Conservation (phyloP, 257 asterid species). For the Nemophila menziesii region DNA sequence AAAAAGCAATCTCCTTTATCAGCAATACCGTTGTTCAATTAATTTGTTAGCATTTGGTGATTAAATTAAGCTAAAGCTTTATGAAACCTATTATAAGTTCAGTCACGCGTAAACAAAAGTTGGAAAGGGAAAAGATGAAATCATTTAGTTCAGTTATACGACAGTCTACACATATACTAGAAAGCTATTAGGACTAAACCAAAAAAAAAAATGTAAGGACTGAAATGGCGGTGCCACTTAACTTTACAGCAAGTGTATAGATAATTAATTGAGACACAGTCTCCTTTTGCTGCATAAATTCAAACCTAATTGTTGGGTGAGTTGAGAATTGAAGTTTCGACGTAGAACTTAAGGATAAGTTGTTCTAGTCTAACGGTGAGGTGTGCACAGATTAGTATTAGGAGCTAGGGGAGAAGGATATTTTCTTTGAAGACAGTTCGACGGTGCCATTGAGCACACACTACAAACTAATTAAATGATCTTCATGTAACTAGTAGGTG, state of each 20-base stretch:
- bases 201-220: neutral
- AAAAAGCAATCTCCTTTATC: slow-evolving; percentile 32
- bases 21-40: slow-evolving; percentile 12
- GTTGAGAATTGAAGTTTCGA: slow-evolving; percentile 28
- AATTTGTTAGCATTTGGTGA: slow-evolving; percentile 11
- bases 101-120: slow-evolving; percentile 42
- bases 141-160: neutral
- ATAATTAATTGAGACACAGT: slow-evolving; percentile 7
- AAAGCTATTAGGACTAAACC: slow-evolving; percentile 10
- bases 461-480: too few relatives aligned
- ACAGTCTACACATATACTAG: slow-evolving; percentile 14
- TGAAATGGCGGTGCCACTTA: slow-evolving; percentile 1
- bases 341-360: neutral
- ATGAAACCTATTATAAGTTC: slow-evolving; percentile 29
- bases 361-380: neutral
- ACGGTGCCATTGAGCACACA: too few relatives aligned
- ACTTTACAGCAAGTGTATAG: neutral
- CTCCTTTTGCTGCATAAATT: slow-evolving; percentile 1
- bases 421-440: too few relatives aligned
- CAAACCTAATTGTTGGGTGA: slow-evolving; percentile 6
- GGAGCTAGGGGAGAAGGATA: too few relatives aligned
- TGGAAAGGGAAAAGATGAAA: slow-evolving; percentile 11
- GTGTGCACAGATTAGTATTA: neutral
- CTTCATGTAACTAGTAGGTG: too few relatives aligned
- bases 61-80: slow-evolving; percentile 24